phyloP scores from a whole-genome alignment of 352 stramenopile species.

The Phytopythium chamaehyphon region DNA sequence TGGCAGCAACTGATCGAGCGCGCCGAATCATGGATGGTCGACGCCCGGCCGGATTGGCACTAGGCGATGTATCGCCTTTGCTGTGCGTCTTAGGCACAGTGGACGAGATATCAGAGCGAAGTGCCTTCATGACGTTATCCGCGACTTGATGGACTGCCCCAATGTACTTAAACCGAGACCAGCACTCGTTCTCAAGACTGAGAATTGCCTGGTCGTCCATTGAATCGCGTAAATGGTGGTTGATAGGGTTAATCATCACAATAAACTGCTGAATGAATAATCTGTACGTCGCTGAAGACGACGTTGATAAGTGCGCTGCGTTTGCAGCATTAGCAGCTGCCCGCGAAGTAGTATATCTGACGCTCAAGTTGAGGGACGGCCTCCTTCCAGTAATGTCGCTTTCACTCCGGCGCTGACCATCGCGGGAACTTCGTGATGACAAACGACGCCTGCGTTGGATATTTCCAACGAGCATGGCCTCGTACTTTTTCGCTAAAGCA shows the following conservation, averaged over 20 bases:
- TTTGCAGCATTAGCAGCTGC: neutral
- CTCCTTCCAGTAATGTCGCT: neutral
- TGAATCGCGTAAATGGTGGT: constrained; percentile 36
- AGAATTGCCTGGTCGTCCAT: constrained; percentile 36
- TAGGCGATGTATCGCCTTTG: too few species aligned
- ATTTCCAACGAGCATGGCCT: constrained; percentile 1
- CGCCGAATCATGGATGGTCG: neutral
- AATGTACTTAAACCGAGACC: constrained; percentile 40
- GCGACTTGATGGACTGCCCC: constrained; percentile 26
- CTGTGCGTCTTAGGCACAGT: neutral
- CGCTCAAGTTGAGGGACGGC: constrained; percentile 1
- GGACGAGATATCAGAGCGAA: constrained; percentile 16
- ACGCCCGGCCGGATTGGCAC: neutral
- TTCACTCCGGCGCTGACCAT: neutral
- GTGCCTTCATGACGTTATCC: constrained; percentile 24
- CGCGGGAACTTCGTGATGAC: constrained; percentile 1
- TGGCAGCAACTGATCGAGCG: neutral
- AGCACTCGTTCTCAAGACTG: constrained; percentile 48
- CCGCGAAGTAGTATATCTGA: neutral
- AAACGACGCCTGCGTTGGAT: neutral
- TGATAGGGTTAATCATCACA: constrained; percentile 48
- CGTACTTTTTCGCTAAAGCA: constrained; percentile 27
- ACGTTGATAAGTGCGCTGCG: neutral
- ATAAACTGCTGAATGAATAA: constrained; percentile 33
- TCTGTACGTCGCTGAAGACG: neutral